Evolutionary conservation across 495 filamentous ascomycete species (phyloP).

Genomic region (Mycothermus thermophilus): DNA sequence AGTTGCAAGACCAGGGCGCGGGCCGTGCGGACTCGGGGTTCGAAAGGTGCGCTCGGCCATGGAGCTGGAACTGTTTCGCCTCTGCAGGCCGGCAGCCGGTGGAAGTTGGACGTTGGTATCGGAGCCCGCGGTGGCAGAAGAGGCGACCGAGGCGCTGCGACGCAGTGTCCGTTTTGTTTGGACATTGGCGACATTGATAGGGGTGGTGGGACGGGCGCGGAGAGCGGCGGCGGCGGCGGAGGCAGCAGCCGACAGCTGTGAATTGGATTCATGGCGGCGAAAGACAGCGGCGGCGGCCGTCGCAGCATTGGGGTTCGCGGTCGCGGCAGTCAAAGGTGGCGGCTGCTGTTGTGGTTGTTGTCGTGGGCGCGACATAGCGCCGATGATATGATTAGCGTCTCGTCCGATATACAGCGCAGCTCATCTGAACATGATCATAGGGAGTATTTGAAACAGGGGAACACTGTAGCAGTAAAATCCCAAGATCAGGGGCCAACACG

Average conservation of each 20-base stretch:
- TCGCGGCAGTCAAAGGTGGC: slow-evolving; percentile 39
- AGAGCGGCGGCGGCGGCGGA: slow-evolving; percentile 78
- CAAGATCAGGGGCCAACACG: no score
- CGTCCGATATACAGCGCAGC: no score
- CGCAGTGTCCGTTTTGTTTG: slow-evolving; percentile 75
- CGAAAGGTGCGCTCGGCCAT: slow-evolving; percentile 83
- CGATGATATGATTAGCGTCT: not conserved
- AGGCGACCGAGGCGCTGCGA: slow-evolving; percentile 55
- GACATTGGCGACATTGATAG: slow-evolving; percentile 63
- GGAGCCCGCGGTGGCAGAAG: slow-evolving; percentile 34
- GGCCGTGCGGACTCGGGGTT: slow-evolving; percentile 46
- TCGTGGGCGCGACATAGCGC: not conserved
- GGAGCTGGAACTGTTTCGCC: slow-evolving; percentile 57
- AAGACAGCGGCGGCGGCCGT: slow-evolving; percentile 72
- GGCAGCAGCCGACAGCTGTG: slow-evolving; percentile 66
- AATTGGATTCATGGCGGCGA: slow-evolving; percentile 45
- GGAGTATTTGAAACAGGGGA: no score
- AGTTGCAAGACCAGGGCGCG: no score
- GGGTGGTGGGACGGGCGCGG: slow-evolving; percentile 58
- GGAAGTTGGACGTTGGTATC: no score
- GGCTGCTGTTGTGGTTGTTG: not conserved
- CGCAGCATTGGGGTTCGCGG: slow-evolving; percentile 55
- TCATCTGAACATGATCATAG: no score
- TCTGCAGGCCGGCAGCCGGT: slow-evolving; percentile 31
- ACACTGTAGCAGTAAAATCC: no score